A percentile compares a stretch with the other conserved stretches of the same genome.
These are phyloP conservation scores for Trametes punicea DNA, from an alignment of 768 basidiomycete species.

Conservation along the genomic window DNA sequence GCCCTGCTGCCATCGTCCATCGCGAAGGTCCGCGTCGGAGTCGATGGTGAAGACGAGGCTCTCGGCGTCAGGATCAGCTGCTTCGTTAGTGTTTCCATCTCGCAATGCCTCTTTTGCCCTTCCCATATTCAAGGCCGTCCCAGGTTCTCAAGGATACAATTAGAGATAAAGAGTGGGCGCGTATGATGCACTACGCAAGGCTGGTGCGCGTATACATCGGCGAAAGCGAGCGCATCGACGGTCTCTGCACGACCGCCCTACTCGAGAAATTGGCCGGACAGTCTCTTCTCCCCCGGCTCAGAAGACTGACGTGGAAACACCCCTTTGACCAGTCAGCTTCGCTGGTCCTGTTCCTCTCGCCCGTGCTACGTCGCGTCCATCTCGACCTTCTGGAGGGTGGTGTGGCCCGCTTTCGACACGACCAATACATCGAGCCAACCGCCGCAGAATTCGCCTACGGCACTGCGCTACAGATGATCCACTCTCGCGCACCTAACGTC, in stretches of 20 bases:
- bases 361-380: neutral
- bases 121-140: neutral
- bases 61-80: neutral
- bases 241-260: neutral
- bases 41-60: neutral
- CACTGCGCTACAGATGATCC: neutral
- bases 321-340: neutral
- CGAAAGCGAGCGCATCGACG: neutral
- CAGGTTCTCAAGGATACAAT: slow-evolving; percentile 1
- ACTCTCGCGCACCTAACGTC: neutral
- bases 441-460: neutral
- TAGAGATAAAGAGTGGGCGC: neutral
- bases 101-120: neutral
- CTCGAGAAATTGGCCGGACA: neutral
- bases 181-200: neutral
- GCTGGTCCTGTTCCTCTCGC: slow-evolving; percentile 1
- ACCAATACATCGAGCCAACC: neutral
- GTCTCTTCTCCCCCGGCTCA: neutral
- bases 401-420: neutral
- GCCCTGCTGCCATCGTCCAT: neutral
- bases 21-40: neutral
- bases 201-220: neutral
- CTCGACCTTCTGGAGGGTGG: neutral
- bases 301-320: neutral
- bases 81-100: neutral